Evolutionary conservation across 352 stramenopile species (phyloP).

Genomic region (Globisporangium nagaii): DNA sequence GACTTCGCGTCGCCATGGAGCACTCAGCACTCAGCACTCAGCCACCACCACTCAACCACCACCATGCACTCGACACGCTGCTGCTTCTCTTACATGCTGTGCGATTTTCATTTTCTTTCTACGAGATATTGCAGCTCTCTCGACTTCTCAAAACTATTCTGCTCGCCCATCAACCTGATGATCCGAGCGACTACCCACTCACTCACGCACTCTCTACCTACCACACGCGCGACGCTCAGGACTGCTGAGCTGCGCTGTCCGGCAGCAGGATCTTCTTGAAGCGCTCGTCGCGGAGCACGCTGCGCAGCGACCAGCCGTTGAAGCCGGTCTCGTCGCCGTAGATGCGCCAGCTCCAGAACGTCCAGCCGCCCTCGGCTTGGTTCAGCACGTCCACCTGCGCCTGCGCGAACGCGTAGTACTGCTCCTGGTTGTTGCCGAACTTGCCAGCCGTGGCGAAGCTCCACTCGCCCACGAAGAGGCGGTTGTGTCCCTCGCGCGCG

Average conservation of each 20-base stretch:
- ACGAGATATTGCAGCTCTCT: no score
- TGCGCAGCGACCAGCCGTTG: conserved; percentile 65
- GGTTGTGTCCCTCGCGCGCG: conserved; percentile 24
- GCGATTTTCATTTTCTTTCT: no score
- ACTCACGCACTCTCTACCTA: no score
- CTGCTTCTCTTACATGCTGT: no score
- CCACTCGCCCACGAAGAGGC: conserved; percentile 42
- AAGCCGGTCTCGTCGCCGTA: conserved; percentile 50
- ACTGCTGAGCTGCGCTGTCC: background rate
- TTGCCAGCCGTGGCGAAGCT: conserved; percentile 43
- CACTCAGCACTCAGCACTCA: no score
- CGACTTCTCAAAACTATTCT: no score
- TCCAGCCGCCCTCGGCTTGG: conserved; percentile 50
- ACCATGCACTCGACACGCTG: no score
- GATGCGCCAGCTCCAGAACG: conserved; percentile 74
- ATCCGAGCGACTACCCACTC: no score
- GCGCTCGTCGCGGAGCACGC: conserved; percentile 38
- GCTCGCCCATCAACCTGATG: no score
- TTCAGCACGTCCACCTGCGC: conserved; percentile 47
- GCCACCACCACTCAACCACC: no score
- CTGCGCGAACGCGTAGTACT: conserved; percentile 46
- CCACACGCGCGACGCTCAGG: background rate
- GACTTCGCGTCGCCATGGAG: no score
- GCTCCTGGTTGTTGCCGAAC: conserved; percentile 33
- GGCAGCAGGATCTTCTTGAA: conserved; percentile 9